phyloP scores from a whole-genome alignment of 768 basidiomycete species.

The Lanmaoa pseudosensibilis region DNA sequence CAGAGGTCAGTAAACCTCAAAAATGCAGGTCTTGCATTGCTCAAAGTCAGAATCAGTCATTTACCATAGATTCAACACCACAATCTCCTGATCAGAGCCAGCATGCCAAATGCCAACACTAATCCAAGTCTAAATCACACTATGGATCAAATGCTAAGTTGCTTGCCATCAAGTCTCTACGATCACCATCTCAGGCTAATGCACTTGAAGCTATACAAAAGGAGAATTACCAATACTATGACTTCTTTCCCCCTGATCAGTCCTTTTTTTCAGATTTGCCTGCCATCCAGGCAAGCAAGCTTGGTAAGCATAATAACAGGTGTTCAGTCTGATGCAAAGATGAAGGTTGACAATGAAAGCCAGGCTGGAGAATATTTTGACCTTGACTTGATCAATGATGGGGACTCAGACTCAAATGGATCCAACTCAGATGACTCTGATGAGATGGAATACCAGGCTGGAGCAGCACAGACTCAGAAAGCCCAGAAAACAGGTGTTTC shows the following conservation, averaged over 20 bases:
- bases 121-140: too few relatives aligned
- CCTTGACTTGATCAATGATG: background rate
- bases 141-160: too few relatives aligned
- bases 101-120: too few relatives aligned
- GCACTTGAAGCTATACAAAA: background rate
- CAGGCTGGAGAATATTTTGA: background rate
- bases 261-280: background rate
- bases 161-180: too few relatives aligned
- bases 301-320: background rate
- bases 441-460: background rate
- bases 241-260: background rate
- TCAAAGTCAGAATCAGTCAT: too few relatives aligned
- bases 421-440: background rate
- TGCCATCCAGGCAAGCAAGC: background rate
- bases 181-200: background rate
- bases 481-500: background rate
- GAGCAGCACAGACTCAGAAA: background rate
- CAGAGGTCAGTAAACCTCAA: too few relatives aligned
- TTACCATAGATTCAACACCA: too few relatives aligned
- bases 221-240: background rate
- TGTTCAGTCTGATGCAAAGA: background rate
- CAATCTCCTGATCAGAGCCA: too few relatives aligned
- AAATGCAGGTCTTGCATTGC: too few relatives aligned
- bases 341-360: background rate
- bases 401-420: background rate